A percentile compares a stretch with the other conserved stretches of the same genome.
phyloP scores from a whole-genome alignment of 352 stramenopile genomes.

The Pythium phragmiticola region DNA sequence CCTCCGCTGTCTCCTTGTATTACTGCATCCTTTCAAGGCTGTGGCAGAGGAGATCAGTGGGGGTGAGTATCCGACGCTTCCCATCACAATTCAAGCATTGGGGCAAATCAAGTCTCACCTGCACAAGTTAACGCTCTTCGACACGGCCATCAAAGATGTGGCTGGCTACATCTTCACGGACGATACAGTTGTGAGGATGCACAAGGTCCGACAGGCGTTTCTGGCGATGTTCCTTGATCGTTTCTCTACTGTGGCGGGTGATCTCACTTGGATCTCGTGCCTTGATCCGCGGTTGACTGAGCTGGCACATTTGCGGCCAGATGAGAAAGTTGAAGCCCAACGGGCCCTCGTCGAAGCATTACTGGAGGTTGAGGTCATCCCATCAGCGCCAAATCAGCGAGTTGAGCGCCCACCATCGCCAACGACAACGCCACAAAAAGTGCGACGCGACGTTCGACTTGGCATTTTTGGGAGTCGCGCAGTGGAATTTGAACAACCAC shows the following conservation, averaged over 20 bases:
- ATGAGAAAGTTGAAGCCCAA: not conserved
- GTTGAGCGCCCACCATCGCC: too few relatives aligned
- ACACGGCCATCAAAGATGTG: not conserved
- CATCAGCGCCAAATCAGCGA: too few relatives aligned
- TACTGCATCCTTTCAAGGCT: not conserved
- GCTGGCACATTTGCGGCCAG: not conserved
- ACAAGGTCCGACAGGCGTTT: not conserved
- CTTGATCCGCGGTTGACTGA: constrained; percentile 1
- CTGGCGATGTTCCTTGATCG: not conserved
- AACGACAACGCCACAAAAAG: too few relatives aligned
- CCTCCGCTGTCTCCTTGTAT: not conserved
- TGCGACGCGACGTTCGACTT: too few relatives aligned
- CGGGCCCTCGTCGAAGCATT: too few relatives aligned
- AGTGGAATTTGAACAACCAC: too few relatives aligned
- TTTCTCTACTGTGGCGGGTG: not conserved
- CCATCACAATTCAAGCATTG: not conserved
- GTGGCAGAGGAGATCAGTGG: not conserved
- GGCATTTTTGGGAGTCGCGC: too few relatives aligned
- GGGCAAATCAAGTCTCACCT: not conserved
- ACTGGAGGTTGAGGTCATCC: too few relatives aligned
- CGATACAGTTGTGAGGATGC: not conserved
- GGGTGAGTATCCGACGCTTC: not conserved
- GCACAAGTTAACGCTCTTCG: not conserved
- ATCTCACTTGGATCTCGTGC: constrained; percentile 1
- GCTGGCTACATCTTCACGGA: not conserved